A percentile compares a stretch with the other conserved stretches of the same genome.
Evolutionary conservation across 495 filamentous ascomycete species (phyloP).

Genomic region (Annulohypoxylon bovei): DNA sequence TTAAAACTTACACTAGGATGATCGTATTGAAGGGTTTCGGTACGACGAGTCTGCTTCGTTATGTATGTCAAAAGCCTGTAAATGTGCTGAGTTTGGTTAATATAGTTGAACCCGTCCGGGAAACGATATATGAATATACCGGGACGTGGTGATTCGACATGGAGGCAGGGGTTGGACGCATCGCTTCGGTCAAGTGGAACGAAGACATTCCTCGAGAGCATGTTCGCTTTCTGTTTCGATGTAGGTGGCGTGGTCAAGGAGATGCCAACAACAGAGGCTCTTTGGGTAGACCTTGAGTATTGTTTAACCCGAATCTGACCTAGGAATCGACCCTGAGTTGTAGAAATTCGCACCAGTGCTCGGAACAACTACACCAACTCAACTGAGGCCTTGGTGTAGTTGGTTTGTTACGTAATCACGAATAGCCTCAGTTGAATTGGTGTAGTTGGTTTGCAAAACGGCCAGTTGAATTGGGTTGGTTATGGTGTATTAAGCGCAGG

Average conservation of each 20-base stretch:
- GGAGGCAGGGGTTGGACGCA: neutral
- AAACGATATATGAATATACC: conserved; percentile 13
- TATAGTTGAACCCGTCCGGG: conserved; percentile 11
- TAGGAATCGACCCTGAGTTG: neutral
- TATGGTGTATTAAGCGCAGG: no score
- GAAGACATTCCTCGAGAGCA: neutral
- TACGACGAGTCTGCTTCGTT: neutral
- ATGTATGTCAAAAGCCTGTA: neutral
- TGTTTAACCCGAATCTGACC: neutral
- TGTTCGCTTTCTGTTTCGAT: neutral
- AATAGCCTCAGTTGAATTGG: no score
- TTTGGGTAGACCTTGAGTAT: neutral
- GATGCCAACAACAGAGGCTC: neutral
- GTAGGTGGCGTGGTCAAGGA: neutral
- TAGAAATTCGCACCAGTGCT: neutral
- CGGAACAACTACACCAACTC: no score
- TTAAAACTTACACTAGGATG: conserved; percentile 3
- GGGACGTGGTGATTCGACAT: conserved; percentile 5
- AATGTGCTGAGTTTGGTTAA: conserved; percentile 14
- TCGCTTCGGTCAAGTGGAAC: neutral
- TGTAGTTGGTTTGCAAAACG: no score
- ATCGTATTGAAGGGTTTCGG: neutral
- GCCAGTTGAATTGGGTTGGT: no score
- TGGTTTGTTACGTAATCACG: no score
- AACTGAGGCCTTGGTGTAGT: no score